A percentile compares a stretch with the other conserved stretches of the same genome.
Evolutionary conservation across 2,329 filamentous ascomycete genomes (phyloP).

Genomic region (Ophiostoma tasmaniense): DNA sequence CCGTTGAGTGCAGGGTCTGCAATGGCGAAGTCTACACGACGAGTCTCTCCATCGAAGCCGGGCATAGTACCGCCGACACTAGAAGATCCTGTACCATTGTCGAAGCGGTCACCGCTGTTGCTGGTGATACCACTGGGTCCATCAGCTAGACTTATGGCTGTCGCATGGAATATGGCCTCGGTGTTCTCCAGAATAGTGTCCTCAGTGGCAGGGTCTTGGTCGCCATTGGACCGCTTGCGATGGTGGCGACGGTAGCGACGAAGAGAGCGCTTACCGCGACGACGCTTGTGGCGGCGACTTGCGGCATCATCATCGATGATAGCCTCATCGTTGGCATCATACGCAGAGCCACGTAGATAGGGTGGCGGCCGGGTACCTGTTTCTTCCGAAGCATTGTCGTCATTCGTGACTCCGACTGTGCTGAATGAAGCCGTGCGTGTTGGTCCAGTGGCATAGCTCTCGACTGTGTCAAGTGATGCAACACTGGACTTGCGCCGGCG

Average conservation of each 20-base stretch:
- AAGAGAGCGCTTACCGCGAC: constrained; percentile 30
- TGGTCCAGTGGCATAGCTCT: constrained; percentile 21
- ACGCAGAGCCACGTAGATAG: constrained; percentile 31
- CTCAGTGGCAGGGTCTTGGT: constrained; percentile 22
- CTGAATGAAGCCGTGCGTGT: constrained; percentile 37
- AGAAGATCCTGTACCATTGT: neutral
- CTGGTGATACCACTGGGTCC: neutral
- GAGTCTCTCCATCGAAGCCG: constrained; percentile 23
- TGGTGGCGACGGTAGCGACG: constrained; percentile 40
- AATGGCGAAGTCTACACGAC: constrained; percentile 37
- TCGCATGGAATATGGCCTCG: neutral
- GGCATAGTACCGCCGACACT: neutral
- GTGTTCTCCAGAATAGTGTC: constrained; percentile 22
- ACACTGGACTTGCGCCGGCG: constrained; percentile 53
- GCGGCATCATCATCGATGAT: constrained; percentile 41
- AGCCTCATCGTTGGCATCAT: constrained; percentile 36
- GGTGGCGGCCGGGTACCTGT: constrained; percentile 30
- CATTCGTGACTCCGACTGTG: constrained; percentile 28
- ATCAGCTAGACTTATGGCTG: constrained; percentile 19
- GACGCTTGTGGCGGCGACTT: constrained; percentile 25
- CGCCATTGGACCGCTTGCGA: constrained; percentile 23
- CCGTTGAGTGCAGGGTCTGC: constrained; percentile 26
- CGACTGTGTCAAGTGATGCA: constrained; percentile 47
- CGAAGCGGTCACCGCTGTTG: neutral
- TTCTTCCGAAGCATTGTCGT: constrained; percentile 31